Conservation (phyloP, 352 stramenopile genomes). For the Phytopythium oedochilum region DNA sequence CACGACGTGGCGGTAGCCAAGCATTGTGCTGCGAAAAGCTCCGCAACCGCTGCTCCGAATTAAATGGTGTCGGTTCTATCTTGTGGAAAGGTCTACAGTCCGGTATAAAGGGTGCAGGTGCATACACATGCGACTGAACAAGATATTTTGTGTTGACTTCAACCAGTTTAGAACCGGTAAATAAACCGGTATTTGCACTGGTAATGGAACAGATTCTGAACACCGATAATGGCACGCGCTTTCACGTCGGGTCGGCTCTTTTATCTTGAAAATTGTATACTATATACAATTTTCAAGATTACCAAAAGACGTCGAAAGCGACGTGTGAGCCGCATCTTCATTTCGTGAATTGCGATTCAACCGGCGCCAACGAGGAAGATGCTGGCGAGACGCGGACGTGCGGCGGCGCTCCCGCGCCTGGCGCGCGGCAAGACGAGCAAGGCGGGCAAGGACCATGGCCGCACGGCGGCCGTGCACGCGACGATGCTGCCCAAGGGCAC, state of each 20-base stretch:
- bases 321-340: no score
- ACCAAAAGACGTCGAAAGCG: no score
- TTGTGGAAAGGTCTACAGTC: background rate
- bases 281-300: no score
- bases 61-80: background rate
- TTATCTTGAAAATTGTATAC: no score
- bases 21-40: no score
- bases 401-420: background rate
- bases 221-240: no score
- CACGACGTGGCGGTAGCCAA: no score
- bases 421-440: constrained; percentile 10
- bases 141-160: background rate
- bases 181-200: background rate
- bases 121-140: background rate
- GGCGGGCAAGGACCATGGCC: constrained; percentile 7
- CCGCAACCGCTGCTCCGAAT: background rate
- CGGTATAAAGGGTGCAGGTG: background rate
- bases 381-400: background rate
- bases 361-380: no score
- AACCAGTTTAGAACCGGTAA: background rate
- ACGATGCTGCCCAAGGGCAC: constrained; percentile 67
- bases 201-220: no score
- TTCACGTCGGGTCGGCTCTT: no score
- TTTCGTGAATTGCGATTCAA: no score
- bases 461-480: constrained; percentile 28